Base-by-base conservation (phyloP, 108 stramenopile species). In the Fistulifera pelliculosa region DNA sequence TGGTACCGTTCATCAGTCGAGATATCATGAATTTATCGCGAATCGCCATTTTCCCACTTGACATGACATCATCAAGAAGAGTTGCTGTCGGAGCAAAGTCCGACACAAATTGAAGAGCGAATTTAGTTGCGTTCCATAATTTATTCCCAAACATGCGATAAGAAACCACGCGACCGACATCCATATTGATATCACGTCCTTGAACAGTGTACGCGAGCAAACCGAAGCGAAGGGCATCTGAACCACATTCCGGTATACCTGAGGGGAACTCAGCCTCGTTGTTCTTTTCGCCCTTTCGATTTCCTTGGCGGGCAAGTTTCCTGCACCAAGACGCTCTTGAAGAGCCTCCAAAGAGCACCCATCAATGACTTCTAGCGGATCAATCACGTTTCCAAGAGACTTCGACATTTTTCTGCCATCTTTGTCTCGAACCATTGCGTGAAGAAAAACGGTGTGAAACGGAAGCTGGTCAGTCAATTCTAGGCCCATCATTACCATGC, bases 401-500 rank as follows among this genome's bases (percentile, higher is more conserved):
- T 99, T 99, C 55, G 93, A 94, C 98, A 99, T 99, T 67, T 99
- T 35, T 48, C 95, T 82, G 26, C 97, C 97, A 54, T 96, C 91
- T 73, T 99, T 99, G 68, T 99, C 98, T 47, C 98, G 80, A 50
- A 99, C 97, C 98, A 99, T 99, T 47, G 98, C 94, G 79, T 99
- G 98, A 56, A 99, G 75, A 62, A 94, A 99, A 5, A 99, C 98
- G 18, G 93, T 94, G 49, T 85, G 78, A 77, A 98, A 98, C 26
- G 97, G 97, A 19, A 98, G 90, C 43, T 64, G 71, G 58, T 94
- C 90, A 21, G 93, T 97, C 54, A 99, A 75, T 71, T 99, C 90
- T 69, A 99, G 81, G 39, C 97, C 94, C 95, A 99, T 96, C 97
- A 99, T 98, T 31, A 99, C 98, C 98, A 99, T 99, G 62, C 98